Base-by-base conservation (phyloP, 1,284 basidiomycete genomes). In the Pyrrhoderma lamaoense region DNA sequence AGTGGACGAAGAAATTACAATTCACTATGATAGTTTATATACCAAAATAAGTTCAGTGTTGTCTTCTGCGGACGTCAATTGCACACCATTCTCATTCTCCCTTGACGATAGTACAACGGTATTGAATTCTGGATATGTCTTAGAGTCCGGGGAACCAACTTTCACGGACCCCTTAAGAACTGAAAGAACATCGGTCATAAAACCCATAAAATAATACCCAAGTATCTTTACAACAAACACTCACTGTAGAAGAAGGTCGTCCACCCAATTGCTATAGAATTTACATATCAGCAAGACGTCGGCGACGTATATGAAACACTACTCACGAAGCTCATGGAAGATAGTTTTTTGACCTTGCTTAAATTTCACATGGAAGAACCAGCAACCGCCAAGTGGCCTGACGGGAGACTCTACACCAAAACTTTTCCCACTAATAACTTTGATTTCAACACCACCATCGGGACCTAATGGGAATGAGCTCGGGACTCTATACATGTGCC, bases 401-500 rank as follows among this genome's bases (percentile, higher is more conserved):
- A 98, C 93, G 16, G 92, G 92, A 1, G 90, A 93, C 62, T 86
- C 81, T 8, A 87, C 76, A 8, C 89, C 92, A 59, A 93, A 80
- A 55, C 88, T 89, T 64, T 85, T 84, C 11, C 95, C 95, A 54
- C 88, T 90, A 58, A 98, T 89, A 38, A 98, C 85, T 59, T 83
- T 90, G 62, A 97, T 74, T 56, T 76, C 77, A 27, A 87, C 75
- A 11, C 77, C 71, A 3, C 89, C 90, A 34, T 88, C 77, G 2
- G 71, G 69, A 22, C 89, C 86, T 51, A 78, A 71, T 1, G 90
- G 91, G 60, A 79, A 82, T 3, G 82, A 85, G 5, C 74, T 74
- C 1, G 87, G 83, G 47, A 93, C 86, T 47, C 85, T 89, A 57
- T 36, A 21, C 49, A 56, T 25, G 19, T 35, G 25, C 5, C 14